These are phyloP conservation scores for Paecilomyces fulvus DNA, from an alignment of 2,329 filamentous ascomycete species.

Conservation along the genomic window DNA sequence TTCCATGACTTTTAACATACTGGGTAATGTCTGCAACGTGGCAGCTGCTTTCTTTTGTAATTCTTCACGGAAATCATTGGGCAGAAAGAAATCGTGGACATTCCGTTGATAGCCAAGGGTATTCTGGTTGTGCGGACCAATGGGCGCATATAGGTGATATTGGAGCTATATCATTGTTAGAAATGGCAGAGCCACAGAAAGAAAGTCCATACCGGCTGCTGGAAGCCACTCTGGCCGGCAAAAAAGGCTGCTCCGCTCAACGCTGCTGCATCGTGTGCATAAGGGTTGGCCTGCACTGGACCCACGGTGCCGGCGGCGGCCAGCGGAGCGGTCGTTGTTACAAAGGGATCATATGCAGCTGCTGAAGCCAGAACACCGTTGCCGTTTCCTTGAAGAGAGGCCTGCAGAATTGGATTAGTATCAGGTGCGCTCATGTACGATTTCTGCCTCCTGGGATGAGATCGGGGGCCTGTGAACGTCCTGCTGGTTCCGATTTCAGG, in stretches of 20 bases:
- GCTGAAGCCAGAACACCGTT: constrained; percentile 43
- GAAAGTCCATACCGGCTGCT: constrained; percentile 50
- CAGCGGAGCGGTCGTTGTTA: constrained; percentile 49
- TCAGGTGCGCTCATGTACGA: constrained; percentile 2
- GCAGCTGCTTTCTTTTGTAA: constrained; percentile 83
- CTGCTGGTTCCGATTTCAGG: neutral
- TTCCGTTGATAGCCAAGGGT: constrained; percentile 77
- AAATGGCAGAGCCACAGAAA: neutral
- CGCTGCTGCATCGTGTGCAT: constrained; percentile 57
- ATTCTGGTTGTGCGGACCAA: constrained; percentile 73
- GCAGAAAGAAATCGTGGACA: constrained; percentile 84
- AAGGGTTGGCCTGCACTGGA: constrained; percentile 59
- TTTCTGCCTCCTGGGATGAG: constrained; percentile 4
- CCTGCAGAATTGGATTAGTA: constrained; percentile 17
- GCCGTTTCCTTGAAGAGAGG: constrained; percentile 37
- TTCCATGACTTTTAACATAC: constrained; percentile 36
- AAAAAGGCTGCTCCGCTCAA: constrained; percentile 61
- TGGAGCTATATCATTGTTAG: constrained; percentile 49
- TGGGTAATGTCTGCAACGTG: constrained; percentile 74
- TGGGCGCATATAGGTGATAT: constrained; percentile 87
- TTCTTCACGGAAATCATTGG: constrained; percentile 78
- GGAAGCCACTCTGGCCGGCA: constrained; percentile 47
- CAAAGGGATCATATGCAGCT: constrained; percentile 56
- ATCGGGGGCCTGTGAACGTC: neutral
- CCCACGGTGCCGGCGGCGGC: constrained; percentile 36